Conservation (phyloP, 257 asterid genomes). For the Nicotiana undulata region DNA sequence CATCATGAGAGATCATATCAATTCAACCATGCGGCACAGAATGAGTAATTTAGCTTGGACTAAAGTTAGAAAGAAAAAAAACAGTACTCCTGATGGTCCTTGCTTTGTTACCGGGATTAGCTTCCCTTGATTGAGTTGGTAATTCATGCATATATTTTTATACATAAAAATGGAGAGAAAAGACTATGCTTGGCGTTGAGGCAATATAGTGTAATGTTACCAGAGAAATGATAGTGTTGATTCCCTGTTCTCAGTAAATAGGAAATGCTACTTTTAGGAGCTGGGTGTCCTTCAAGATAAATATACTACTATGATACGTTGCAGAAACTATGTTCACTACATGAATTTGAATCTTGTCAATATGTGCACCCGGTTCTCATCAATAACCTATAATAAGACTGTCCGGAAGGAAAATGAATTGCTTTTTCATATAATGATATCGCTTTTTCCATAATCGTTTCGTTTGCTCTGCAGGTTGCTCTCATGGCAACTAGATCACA, state of each 20-base stretch:
- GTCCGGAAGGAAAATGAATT: not conserved
- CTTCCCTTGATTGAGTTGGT: not conserved
- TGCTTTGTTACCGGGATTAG: not conserved
- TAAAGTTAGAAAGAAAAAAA: not conserved
- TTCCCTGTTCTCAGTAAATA: not conserved
- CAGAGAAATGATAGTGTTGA: not conserved
- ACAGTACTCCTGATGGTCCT: not conserved
- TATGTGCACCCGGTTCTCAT: not conserved
- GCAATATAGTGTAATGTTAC: not conserved
- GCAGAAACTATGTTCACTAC: not conserved
- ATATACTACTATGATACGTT: not conserved
- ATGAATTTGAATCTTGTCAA: not conserved
- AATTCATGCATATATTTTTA: not conserved
- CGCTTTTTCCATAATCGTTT: not conserved
- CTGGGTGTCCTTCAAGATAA: not conserved
- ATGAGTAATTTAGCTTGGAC: not conserved
- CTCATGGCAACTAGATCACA: constrained; percentile 63
- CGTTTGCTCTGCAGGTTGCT: constrained; percentile 46
- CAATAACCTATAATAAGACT: not conserved
- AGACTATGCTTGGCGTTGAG: not conserved
- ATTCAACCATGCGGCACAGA: not conserved
- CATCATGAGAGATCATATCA: not conserved
- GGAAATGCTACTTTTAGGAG: not conserved
- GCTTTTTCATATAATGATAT: not conserved
- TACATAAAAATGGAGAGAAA: not conserved